Conservation (phyloP, 345 rosid genomes). For the Citrus maxima region DNA sequence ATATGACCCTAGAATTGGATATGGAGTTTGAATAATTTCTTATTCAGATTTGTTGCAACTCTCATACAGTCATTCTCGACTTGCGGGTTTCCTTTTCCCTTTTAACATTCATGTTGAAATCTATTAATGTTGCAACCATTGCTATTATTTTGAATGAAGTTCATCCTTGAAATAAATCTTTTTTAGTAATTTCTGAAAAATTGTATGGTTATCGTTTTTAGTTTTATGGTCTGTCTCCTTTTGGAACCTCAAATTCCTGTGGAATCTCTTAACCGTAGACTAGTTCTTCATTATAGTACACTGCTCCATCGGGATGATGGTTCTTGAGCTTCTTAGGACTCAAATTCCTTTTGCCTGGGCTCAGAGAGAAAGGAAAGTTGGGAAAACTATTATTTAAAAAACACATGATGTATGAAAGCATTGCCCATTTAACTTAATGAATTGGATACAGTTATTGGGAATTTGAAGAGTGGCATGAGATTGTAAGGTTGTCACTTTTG, state of each 20-base stretch:
- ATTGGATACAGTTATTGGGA: background rate
- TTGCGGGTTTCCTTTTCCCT: background rate
- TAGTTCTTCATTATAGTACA: background rate
- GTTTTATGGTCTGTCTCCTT: background rate
- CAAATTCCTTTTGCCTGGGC: background rate
- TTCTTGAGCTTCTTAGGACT: background rate
- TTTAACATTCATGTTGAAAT: background rate
- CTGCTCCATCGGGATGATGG: background rate
- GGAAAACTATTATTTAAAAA: background rate
- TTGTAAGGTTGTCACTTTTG: background rate
- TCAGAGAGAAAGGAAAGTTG: background rate
- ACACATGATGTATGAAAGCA: background rate
- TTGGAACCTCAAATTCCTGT: background rate
- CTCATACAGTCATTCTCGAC: background rate
- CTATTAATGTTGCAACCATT: background rate
- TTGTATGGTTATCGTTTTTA: background rate
- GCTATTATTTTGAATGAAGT: background rate
- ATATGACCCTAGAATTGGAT: background rate
- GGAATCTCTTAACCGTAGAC: background rate
- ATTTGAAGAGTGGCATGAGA: constrained; percentile 4
- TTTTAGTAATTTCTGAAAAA: background rate
- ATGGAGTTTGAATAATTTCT: background rate
- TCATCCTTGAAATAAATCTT: background rate
- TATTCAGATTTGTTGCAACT: background rate
- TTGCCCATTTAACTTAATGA: background rate